Evolutionary conservation across 73 alveolate species (phyloP).

Genomic region (Paramecium primaurelia): DNA sequence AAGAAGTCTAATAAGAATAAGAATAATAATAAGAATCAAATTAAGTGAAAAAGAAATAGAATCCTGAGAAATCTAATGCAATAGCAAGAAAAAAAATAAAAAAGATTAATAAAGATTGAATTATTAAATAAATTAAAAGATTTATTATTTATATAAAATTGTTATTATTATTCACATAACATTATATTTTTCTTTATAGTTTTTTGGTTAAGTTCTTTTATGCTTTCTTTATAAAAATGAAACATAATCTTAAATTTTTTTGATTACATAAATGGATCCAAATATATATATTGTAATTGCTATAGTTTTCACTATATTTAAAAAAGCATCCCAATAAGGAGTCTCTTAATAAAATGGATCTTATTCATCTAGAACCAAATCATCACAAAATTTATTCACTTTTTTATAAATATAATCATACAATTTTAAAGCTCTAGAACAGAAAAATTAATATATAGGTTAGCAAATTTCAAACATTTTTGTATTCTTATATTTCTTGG

Average conservation of each 20-base stretch:
- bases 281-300: not conserved
- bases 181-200: not conserved
- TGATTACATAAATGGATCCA: not conserved
- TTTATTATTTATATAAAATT: no score
- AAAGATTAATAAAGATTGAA: not conserved
- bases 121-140: not conserved
- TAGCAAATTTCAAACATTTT: not conserved
- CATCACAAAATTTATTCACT: constrained; percentile 11
- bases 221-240: not conserved
- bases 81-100: not conserved
- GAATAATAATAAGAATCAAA: not conserved
- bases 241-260: not conserved
- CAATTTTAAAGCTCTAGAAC: not conserved
- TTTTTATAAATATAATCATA: not conserved
- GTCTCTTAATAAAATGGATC: not conserved
- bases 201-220: not conserved
- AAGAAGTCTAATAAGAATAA: not conserved
- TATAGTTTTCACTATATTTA: not conserved
- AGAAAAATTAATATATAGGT: not conserved
- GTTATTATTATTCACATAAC: not conserved
- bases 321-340: not conserved
- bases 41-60: not conserved
- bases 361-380: not conserved
- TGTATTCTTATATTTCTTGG: not conserved
- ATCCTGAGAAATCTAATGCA: not conserved